Conservation (phyloP, 179 eudicot species). For the Beta corolliflora region DNA sequence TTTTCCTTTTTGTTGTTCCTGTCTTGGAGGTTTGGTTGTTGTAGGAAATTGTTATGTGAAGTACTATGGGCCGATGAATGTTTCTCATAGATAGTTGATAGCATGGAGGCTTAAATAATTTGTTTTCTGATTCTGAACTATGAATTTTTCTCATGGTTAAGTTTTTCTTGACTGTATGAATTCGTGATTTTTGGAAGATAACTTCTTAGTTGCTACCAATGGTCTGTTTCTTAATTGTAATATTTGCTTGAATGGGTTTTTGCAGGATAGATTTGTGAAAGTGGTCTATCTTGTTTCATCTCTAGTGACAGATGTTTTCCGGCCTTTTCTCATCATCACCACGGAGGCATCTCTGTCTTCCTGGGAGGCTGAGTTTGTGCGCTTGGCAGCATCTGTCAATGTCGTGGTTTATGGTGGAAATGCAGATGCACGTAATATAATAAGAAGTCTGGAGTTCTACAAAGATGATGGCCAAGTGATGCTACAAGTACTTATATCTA, state of each 20-base stretch:
- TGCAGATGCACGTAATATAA: slow-evolving; percentile 47
- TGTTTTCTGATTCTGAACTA: not conserved
- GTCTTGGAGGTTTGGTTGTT: not conserved
- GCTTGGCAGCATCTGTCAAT: slow-evolving; percentile 53
- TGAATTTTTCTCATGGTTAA: not conserved
- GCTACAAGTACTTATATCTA: slow-evolving; percentile 70
- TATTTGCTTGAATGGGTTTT: slow-evolving; percentile 15
- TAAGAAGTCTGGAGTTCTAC: slow-evolving; percentile 55
- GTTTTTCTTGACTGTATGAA: not conserved
- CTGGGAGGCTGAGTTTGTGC: slow-evolving; percentile 79
- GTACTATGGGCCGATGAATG: not conserved
- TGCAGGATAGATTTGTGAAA: slow-evolving; percentile 60
- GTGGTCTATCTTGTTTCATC: slow-evolving; percentile 50
- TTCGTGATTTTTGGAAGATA: not conserved
- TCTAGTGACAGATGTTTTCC: slow-evolving; percentile 35
- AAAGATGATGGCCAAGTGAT: slow-evolving; percentile 49
- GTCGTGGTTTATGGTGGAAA: slow-evolving; percentile 62
- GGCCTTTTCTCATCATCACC: slow-evolving; percentile 65
- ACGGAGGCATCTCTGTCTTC: slow-evolving; percentile 36
- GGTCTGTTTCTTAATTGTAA: not conserved
- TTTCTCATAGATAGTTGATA: not conserved
- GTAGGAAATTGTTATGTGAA: not conserved
- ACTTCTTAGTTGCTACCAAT: slow-evolving; percentile 5
- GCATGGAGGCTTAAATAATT: not conserved
- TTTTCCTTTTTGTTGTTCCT: not conserved